Evolutionary conservation across 1,284 basidiomycete species (phyloP), one percentile per base, ranked within the genome.

Genomic region (Ganoderma sinense): DNA sequence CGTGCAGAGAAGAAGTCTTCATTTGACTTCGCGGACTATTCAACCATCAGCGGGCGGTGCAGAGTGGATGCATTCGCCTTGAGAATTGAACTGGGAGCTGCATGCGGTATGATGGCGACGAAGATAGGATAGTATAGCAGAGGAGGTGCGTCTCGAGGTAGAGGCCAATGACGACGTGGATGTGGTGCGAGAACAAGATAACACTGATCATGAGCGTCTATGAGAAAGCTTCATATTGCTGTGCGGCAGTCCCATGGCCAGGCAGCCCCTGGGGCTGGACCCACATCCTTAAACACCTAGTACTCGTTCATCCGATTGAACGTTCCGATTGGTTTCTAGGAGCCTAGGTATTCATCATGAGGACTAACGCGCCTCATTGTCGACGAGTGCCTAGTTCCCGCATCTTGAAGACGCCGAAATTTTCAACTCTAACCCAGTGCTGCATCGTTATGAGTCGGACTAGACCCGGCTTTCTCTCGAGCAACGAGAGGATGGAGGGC

Each of bases 261-360:
- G 20, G 29, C 16, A 11, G 65, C 67, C 26, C 20, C 48, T 11
- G 29, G 14, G 43, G 33, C 45, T 68, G 70, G 70, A 71, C 70
- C 70, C 70, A 71, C 65, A 71, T 67, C 36, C 23, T 48, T 58
- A 71, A 71, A 71, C 67, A 67, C 10, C 31, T 26, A 53, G 18
- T 41, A 41, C 33, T 36, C 18, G 3, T 29, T 55, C 4, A 36
- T 36, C 36, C 36, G 3, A 36, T 36, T 10, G 1, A 10, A 36
- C 36, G 36, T 10, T 36, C 3, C 3, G 36, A 36, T 36, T 36
- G 36, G 36, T 36, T 2, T 36, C n/a, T n/a, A n/a, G n/a, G n/a
- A n/a, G n/a, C n/a, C n/a, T n/a, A n/a, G n/a, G n/a, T n/a, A n/a
- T n/a, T n/a, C n/a, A n/a, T n/a, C n/a, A n/a, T n/a, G n/a, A n/a